Conservation (phyloP, 192 early-diverging fungal genomes). For the Podila horticola region DNA sequence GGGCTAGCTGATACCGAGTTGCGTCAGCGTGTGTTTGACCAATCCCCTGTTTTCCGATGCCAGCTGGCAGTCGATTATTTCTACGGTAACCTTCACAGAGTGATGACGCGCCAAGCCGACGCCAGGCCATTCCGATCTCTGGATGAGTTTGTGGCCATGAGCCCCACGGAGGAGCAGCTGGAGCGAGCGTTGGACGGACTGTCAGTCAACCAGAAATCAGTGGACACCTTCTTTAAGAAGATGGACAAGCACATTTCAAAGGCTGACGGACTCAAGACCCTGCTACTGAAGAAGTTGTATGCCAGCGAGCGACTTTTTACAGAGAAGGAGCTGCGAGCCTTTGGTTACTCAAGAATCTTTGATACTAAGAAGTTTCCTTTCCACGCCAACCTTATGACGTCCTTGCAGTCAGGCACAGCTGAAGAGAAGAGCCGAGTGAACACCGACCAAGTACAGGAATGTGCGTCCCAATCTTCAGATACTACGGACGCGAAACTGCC, state of each 20-base stretch:
- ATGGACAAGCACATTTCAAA: background rate
- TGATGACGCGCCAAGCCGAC: slow-evolving; percentile 5
- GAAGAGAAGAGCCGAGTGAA: too few relatives aligned
- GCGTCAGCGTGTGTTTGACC: background rate
- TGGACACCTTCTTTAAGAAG: background rate
- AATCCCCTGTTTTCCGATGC: slow-evolving; percentile 3
- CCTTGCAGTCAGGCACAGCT: too few relatives aligned
- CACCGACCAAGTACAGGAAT: too few relatives aligned
- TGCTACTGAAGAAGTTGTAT: background rate
- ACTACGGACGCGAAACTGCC: too few relatives aligned
- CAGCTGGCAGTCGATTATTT: slow-evolving; percentile 25
- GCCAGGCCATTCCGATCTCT: slow-evolving; percentile 14
- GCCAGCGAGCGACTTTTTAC: background rate
- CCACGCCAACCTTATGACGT: too few relatives aligned
- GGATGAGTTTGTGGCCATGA: slow-evolving; percentile 16
- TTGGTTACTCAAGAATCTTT: too few relatives aligned
- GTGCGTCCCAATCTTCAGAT: too few relatives aligned
- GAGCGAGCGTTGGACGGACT: slow-evolving; percentile 14
- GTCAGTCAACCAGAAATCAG: background rate
- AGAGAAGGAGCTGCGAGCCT: too few relatives aligned
- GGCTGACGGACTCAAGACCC: background rate
- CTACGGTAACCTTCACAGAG: slow-evolving; percentile 24
- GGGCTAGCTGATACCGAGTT: background rate
- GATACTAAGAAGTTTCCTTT: too few relatives aligned
- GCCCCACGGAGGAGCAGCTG: slow-evolving; percentile 5